A percentile compares a stretch with the other conserved stretches of the same genome.
Evolutionary conservation across 129 eudicot genomes (phyloP).

Genomic region (Solidago caesia): DNA sequence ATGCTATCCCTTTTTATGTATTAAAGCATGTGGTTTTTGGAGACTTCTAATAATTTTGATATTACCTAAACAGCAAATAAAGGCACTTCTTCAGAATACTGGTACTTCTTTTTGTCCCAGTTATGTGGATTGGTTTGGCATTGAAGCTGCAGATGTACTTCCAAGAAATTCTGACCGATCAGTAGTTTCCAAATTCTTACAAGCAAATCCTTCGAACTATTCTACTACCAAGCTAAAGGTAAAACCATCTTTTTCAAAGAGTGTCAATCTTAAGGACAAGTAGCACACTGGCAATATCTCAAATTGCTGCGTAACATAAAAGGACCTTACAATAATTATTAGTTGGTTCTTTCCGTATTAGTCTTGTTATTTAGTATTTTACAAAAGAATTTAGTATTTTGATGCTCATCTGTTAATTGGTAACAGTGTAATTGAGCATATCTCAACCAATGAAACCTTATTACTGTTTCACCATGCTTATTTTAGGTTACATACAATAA

Average conservation of each 20-base stretch:
- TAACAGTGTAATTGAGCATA: neutral
- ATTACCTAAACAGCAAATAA: conserved; percentile 71
- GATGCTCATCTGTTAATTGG: neutral
- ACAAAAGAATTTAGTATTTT: too few species aligned
- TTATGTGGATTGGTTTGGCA: conserved; percentile 83
- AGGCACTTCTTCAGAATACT: conserved; percentile 77
- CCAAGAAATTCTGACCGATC: conserved; percentile 70
- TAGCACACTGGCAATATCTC: neutral
- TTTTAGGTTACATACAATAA: neutral
- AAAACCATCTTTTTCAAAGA: conserved; percentile 11
- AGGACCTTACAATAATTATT: neutral
- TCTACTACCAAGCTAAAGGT: conserved; percentile 82
- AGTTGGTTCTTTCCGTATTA: conserved; percentile 2
- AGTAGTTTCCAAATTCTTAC: conserved; percentile 69
- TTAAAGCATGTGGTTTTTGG: neutral
- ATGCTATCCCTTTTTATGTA: neutral
- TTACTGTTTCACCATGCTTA: neutral
- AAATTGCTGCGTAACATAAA: conserved; percentile 10
- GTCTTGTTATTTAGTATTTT: neutral
- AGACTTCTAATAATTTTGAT: conserved; percentile 16
- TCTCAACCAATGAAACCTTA: neutral
- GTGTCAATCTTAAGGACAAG: neutral
- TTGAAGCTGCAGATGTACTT: conserved; percentile 46
- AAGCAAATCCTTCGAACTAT: conserved; percentile 76
- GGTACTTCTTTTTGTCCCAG: conserved; percentile 88